Evolutionary conservation across 441 rosid species (phyloP).

Genomic region (Biscutella auriculata): DNA sequence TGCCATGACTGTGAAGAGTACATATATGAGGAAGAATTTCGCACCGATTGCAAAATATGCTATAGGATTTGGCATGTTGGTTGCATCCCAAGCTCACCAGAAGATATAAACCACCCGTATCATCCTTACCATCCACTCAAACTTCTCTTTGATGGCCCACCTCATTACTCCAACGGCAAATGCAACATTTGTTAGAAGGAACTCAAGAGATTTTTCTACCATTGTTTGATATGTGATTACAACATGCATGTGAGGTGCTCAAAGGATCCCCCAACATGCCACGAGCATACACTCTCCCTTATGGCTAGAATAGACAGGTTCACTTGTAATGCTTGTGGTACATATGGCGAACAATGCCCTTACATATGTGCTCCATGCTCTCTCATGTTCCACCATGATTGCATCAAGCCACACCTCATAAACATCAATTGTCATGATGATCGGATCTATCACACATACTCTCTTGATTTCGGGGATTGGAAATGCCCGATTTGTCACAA

Average conservation of each 20-base stretch:
- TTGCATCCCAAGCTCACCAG: too few relatives aligned
- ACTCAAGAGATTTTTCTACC: not conserved
- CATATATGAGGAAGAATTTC: too few relatives aligned
- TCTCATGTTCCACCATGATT: constrained; percentile 3
- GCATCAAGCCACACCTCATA: not conserved
- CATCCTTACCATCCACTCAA: not conserved
- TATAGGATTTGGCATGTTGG: too few relatives aligned
- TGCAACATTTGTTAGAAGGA: not conserved
- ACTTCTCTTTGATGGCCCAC: not conserved
- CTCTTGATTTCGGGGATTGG: not conserved
- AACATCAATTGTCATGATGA: not conserved
- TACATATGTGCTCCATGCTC: constrained; percentile 22
- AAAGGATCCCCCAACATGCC: not conserved
- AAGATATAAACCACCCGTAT: not conserved
- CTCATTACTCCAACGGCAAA: not conserved
- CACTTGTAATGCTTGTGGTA: constrained; percentile 26
- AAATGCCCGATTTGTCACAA: not conserved
- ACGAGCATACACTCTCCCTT: constrained; percentile 7
- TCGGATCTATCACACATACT: not conserved
- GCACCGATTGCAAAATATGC: too few relatives aligned
- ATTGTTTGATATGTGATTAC: not conserved
- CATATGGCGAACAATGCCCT: constrained; percentile 24
- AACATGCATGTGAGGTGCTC: not conserved
- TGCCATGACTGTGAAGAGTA: too few relatives aligned
- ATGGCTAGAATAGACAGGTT: not conserved